Evolutionary conservation across 257 asterid species (phyloP).

Genomic region (Solanum acaule): DNA sequence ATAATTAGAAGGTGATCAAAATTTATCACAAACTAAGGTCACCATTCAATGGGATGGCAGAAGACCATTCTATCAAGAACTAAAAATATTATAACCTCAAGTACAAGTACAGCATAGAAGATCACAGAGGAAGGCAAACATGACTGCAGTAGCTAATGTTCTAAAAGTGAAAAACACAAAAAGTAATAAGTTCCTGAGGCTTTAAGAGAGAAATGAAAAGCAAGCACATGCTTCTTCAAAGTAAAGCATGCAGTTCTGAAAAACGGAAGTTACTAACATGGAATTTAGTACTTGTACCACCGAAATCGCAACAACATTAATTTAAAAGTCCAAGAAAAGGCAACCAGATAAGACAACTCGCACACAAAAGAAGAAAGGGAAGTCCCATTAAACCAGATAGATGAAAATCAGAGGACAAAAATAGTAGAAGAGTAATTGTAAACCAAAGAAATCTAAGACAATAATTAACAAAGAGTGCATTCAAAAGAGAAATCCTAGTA

Average conservation of each 20-base stretch:
- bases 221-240: neutral
- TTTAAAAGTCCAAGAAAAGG: neutral
- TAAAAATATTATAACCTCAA: neutral
- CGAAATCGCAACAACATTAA: neutral
- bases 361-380: neutral
- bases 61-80: neutral
- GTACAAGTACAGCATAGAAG: neutral
- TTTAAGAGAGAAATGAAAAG: neutral
- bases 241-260: neutral
- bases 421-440: neutral
- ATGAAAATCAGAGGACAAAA: neutral
- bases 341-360: neutral
- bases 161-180: neutral
- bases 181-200: neutral
- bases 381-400: neutral
- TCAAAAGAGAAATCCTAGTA: neutral
- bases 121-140: neutral
- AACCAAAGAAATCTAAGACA: neutral
- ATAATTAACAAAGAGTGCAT: neutral
- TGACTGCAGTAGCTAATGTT: neutral
- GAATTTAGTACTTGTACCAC: neutral
- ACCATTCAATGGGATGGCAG: neutral
- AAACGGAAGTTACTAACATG: neutral
- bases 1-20: slow-evolving; percentile 18
- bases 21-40: neutral